Evolutionary conservation across 371 early-diverging fungal species (phyloP).

Genomic region (Mucor racemosus): DNA sequence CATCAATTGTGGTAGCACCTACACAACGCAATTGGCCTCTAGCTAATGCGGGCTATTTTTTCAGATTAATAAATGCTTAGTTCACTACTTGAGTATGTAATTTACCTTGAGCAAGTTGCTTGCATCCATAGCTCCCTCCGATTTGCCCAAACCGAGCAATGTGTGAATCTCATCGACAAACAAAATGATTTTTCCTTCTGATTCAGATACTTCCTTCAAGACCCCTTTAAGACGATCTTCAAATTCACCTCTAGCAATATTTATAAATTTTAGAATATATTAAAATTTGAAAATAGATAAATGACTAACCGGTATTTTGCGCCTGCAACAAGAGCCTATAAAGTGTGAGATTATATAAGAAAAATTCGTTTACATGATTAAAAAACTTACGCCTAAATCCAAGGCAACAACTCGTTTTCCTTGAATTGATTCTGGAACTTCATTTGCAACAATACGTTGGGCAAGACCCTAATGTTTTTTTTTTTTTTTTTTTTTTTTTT

Average conservation of each 20-base stretch:
- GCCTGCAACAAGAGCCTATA: slow-evolving; percentile 76
- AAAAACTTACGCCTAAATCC: slow-evolving; percentile 69
- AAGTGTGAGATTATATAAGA: not conserved
- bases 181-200: slow-evolving; percentile 76
- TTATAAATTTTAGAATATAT: not conserved
- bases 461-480: slow-evolving; percentile 66
- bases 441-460: slow-evolving; percentile 80
- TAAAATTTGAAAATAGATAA: not conserved
- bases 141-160: slow-evolving; percentile 79
- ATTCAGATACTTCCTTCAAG: slow-evolving; percentile 73
- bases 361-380: not conserved
- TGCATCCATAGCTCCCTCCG: slow-evolving; percentile 79
- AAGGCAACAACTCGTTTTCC: slow-evolving; percentile 77
- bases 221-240: slow-evolving; percentile 84
- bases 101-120: slow-evolving; percentile 79
- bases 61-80: not conserved
- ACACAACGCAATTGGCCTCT: slow-evolving; percentile 81
- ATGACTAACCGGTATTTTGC: slow-evolving; percentile 66
- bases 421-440: slow-evolving; percentile 79
- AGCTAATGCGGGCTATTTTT: slow-evolving; percentile 75
- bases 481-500: slow-evolving; percentile 22
- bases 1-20: slow-evolving; percentile 91
- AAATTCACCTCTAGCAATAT: slow-evolving; percentile 72
- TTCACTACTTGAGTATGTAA: too few relatives aligned
- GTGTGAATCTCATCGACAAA: slow-evolving; percentile 91